phyloP scores from a whole-genome alignment of 805 yeast species.

The Candida sithepensis region DNA sequence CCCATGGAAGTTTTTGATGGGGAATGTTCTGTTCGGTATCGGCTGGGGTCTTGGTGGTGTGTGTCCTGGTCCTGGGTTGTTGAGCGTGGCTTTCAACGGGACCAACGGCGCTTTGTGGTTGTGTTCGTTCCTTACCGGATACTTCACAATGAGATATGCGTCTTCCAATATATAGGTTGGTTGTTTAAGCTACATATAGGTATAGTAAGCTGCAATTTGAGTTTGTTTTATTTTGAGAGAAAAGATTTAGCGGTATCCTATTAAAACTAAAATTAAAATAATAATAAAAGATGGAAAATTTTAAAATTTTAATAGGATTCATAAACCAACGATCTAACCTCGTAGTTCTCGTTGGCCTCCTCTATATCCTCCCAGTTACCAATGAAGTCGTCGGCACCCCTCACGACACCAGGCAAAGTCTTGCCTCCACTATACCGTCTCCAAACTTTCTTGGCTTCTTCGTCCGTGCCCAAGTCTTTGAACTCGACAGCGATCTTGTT shows the following conservation, averaged over 20 bases:
- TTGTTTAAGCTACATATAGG: too few species aligned
- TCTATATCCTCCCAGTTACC: constrained; percentile 86
- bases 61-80: constrained; percentile 52
- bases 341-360: constrained; percentile 79
- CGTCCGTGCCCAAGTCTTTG: constrained; percentile 85
- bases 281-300: neutral
- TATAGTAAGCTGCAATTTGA: too few species aligned
- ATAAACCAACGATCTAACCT: constrained; percentile 57
- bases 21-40: constrained; percentile 43
- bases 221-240: neutral
- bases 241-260: too few species aligned
- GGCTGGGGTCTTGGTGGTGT: constrained; percentile 54
- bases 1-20: constrained; percentile 33
- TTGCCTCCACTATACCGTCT: constrained; percentile 68
- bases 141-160: constrained; percentile 27
- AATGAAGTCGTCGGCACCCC: constrained; percentile 76
- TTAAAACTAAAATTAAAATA: neutral
- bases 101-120: constrained; percentile 27
- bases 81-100: constrained; percentile 27
- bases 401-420: constrained; percentile 77
- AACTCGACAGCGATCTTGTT: constrained; percentile 63
- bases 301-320: constrained; percentile 45
- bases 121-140: constrained; percentile 26
- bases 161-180: neutral
- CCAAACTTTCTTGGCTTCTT: constrained; percentile 83